Evolutionary conservation across 305 asterid species (phyloP), one percentile per base, ranked within the genome.

Genomic region (Solanum hybrid): DNA sequence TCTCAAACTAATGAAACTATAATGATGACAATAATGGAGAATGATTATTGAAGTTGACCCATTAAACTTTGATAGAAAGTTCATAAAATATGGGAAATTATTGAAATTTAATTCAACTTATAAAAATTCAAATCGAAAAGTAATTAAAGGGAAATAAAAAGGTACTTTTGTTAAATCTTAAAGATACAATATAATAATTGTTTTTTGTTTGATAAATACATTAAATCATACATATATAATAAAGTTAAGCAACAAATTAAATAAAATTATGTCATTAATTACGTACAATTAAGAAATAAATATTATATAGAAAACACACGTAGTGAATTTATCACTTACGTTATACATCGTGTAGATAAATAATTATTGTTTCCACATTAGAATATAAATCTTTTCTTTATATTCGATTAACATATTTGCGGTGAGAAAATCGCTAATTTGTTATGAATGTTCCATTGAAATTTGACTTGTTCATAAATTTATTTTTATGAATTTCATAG

Each of bases 141-240:
- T 26, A 38, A 80, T 80, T 80, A 2, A 26, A 32, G 36, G n/a
- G 2, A 38, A 40, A 6, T 38, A 26, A 8, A 56, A 85, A 77
- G 92, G 80, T 78, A 89, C 24, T n/a, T 89, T 89, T 31, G 93
- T 91, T 85, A 73, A 88, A 66, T n/a, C 13, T n/a, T 66, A n/a
- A 66, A 66, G 75, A 56, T 17, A 56, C 10, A 56, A 56, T 56
- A 56, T 56, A 56, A 56, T 56, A 19, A 56, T 56, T 56, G 66
- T 2, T 56, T 17, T 56, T 56, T 56, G 66, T 56, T 56, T 17
- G n/a, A 56, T 56, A 56, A 56, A 56, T 17, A 56, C 66, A 56
- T 56, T 56, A 56, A 56, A 17, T 56, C 66, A 56, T 56, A 56
- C 66, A 56, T 17, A 15, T 51, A 0, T 17, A 17, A 51, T 51